Evolutionary conservation across 805 yeast genomes (phyloP), one percentile per base, ranked within the genome.

Genomic region (Ogataea zsoltii): DNA sequence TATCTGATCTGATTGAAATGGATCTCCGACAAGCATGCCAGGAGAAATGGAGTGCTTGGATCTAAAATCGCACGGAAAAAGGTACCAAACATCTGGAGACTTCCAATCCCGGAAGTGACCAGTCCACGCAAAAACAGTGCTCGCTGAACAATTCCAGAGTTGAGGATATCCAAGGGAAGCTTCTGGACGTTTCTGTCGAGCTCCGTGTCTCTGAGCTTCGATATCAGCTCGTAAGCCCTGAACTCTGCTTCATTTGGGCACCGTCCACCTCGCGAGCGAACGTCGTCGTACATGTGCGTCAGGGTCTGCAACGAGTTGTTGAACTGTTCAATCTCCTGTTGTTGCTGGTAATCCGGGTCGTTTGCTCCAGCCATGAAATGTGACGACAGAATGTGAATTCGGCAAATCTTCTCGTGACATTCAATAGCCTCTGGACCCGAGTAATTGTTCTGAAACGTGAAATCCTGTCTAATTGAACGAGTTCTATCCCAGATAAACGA

Each of bases 401-500:
- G 71, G 4, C 90, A 96, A 54, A 94, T 94, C 42, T 84, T 72
- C 64, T 94, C 99, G 58, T 88, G 88, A 64, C 98, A 94, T 54
- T 85, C 92, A 9, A 92, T 79, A 1, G 97, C 95, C 62, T 94
- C 98, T 2, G 91, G 87, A 0, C 98, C 99, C 33, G 83, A 83
- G 57, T 83, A 92, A 60, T 94, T 92, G 62, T 92, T 92, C 61
- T 94, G 99, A 60, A 88, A 91, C 0, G 97, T 91, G 66, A 94
- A 94, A 64, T 94, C 99, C 65, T 94, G 98, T 60, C 99, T 77
- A 35, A 94, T 91, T 0, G 97, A 89, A 54, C 99, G 77, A 16
- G 97, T 94, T 65, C 99, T 77, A 65, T 94, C 98, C 99, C 99
- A 95, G 7, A 94, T 67, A 55, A 94, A 92, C 0, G 96, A 79